Percentiles rank a stretch among this genome's conserved stretches.
Conservation (phyloP, 306 rosid genomes). For the Cucurbita moschata region DNA sequence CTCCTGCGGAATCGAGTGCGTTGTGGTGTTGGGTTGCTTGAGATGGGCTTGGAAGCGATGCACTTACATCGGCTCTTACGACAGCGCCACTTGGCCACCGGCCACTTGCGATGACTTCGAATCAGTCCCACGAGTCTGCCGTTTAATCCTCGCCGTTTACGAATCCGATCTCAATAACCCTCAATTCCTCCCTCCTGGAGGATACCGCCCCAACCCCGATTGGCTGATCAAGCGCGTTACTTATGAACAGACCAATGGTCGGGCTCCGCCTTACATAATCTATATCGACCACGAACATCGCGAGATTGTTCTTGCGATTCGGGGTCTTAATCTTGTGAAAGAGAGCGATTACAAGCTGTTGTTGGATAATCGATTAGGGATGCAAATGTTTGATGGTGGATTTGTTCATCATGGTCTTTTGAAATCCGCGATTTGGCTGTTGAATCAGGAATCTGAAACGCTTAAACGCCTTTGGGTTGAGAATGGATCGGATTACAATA, state of each 20-base stretch:
- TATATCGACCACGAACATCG: conserved; percentile 57
- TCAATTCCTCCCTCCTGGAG: conserved; percentile 23
- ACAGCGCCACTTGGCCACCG: conserved; percentile 60
- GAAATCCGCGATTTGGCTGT: conserved; percentile 71
- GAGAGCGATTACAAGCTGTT: conserved; percentile 69
- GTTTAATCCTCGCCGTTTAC: conserved; percentile 70
- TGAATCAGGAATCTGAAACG: conserved; percentile 61
- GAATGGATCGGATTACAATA: conserved; percentile 31
- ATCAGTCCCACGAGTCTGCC: conserved; percentile 60
- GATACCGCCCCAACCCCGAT: conserved; percentile 51
- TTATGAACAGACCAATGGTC: conserved; percentile 36
- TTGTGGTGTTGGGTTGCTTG: conserved; percentile 48
- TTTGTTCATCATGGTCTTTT: conserved; percentile 67
- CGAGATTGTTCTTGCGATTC: conserved; percentile 61
- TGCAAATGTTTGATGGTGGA: conserved; percentile 87
- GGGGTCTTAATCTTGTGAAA: conserved; percentile 53
- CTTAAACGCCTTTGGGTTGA: conserved; percentile 55
- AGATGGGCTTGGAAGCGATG: conserved; percentile 97
- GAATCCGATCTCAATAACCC: conserved; percentile 50
- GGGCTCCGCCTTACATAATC: conserved; percentile 70
- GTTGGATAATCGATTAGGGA: conserved; percentile 50
- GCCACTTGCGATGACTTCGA: conserved; percentile 62
- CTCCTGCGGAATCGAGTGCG: conserved; percentile 65
- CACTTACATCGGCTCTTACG: conserved; percentile 70
- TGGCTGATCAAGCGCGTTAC: conserved; percentile 45